Percentiles rank a stretch among this genome's conserved stretches.
phyloP scores from a whole-genome alignment of 2,329 filamentous ascomycete genomes.

The Colletotrichum endophyticum region DNA sequence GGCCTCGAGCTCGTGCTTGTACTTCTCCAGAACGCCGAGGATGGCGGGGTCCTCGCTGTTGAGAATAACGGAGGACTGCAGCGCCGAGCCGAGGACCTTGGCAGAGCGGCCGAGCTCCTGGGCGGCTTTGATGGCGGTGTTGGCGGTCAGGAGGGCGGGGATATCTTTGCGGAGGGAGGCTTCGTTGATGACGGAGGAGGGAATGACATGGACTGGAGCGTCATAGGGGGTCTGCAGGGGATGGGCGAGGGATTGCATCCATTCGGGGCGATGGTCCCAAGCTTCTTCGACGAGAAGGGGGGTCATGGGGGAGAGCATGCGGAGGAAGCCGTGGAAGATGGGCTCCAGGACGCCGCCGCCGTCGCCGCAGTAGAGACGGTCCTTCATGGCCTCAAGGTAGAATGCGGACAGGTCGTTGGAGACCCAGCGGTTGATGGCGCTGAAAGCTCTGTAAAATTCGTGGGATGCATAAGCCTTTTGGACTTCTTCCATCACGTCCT shows the following conservation, averaged over 20 bases:
- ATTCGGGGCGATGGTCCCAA: conserved; percentile 76
- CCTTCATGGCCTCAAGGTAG: conserved; percentile 92
- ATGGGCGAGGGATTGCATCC: conserved; percentile 49
- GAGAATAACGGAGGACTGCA: conserved; percentile 76
- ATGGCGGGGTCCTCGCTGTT: conserved; percentile 42
- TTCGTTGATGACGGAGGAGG: conserved; percentile 42
- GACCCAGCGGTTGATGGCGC: conserved; percentile 79
- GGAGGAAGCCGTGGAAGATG: conserved; percentile 74
- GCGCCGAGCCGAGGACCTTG: conserved; percentile 79
- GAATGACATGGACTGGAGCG: conserved; percentile 45
- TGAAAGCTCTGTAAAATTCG: conserved; percentile 83
- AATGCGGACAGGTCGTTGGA: conserved; percentile 86
- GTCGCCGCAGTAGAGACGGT: conserved; percentile 85
- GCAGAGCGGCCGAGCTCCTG: conserved; percentile 75
- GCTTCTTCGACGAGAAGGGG: conserved; percentile 88
- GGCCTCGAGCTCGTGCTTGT: conserved; percentile 58
- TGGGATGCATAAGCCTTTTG: conserved; percentile 69
- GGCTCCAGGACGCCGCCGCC: conserved; percentile 67
- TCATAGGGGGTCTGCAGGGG: conserved; percentile 55
- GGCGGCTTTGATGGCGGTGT: conserved; percentile 73
- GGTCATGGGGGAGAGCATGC: conserved; percentile 81
- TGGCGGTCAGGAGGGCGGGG: conserved; percentile 56
- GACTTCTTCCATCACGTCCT: conserved; percentile 68
- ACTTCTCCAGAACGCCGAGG: conserved; percentile 40
- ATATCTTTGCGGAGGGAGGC: conserved; percentile 45